phyloP scores from a whole-genome alignment of 1,284 basidiomycete species.

The Singerocomus rubriflavus region DNA sequence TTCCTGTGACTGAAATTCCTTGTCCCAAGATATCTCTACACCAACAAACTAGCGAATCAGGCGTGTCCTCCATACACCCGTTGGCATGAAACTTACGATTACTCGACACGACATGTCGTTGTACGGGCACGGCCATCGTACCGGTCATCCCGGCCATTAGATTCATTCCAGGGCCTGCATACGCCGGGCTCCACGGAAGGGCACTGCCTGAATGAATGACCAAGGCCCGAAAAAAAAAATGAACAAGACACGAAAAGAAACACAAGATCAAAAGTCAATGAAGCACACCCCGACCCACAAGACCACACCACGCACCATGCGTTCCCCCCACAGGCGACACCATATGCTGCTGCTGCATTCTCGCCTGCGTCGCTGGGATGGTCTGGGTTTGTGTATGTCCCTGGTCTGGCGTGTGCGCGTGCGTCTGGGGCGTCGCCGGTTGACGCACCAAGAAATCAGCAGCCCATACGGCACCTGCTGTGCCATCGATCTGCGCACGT shows the following conservation, averaged over 20 bases:
- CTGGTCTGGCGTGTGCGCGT: neutral
- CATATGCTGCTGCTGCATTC: constrained; percentile 14
- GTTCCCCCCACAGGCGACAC: constrained; percentile 4
- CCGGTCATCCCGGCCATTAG: constrained; percentile 37
- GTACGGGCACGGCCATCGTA: constrained; percentile 29
- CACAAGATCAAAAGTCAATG: no score
- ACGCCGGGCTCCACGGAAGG: constrained; percentile 38
- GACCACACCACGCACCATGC: constrained; percentile 22
- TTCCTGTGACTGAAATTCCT: constrained; percentile 60
- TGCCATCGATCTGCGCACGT: constrained; percentile 25
- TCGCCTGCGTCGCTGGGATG: constrained; percentile 4
- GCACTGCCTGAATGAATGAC: constrained; percentile 22
- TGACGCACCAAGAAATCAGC: constrained; percentile 51
- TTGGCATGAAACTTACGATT: constrained; percentile 34
- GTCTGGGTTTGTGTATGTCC: constrained; percentile 6
- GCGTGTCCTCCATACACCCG: neutral
- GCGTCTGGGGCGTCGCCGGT: constrained; percentile 29
- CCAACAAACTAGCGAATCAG: neutral
- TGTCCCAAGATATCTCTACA: constrained; percentile 54
- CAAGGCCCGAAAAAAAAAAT: neutral
- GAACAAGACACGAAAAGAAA: neutral
- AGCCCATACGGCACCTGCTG: constrained; percentile 23
- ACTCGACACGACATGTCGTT: constrained; percentile 31
- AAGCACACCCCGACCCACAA: constrained; percentile 1
- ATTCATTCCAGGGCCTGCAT: constrained; percentile 35